A percentile compares a stretch with the other conserved stretches of the same genome.
Evolutionary conservation across 257 asterid species (phyloP).

Genomic region (Ligustrum vulgare): DNA sequence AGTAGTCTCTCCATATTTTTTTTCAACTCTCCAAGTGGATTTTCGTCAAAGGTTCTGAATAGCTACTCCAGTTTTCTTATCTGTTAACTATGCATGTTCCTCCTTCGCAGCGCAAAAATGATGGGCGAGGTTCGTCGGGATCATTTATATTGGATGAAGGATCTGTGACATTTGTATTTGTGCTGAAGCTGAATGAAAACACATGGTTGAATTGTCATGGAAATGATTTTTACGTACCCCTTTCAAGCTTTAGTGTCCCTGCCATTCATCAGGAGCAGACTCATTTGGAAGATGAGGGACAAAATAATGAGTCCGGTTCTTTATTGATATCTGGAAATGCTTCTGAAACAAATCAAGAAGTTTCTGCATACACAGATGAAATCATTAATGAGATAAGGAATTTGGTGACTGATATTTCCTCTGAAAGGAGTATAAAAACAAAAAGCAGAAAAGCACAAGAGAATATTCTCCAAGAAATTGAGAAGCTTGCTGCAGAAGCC

Average conservation of each 20-base stretch:
- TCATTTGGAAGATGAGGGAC: slow-evolving; percentile 32
- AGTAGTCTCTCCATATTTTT: slow-evolving; percentile 16
- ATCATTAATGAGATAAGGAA: slow-evolving; percentile 74
- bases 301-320: slow-evolving; percentile 30
- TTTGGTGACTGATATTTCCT: slow-evolving; percentile 71
- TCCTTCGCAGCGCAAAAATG: slow-evolving; percentile 59
- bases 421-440: slow-evolving; percentile 55
- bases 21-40: slow-evolving; percentile 6
- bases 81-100: slow-evolving; percentile 24
- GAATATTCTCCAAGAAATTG: slow-evolving; percentile 92
- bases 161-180: slow-evolving; percentile 67
- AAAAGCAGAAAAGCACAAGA: slow-evolving; percentile 70
- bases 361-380: slow-evolving; percentile 55
- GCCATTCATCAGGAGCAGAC: slow-evolving; percentile 26
- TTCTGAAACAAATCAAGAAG: slow-evolving; percentile 42
- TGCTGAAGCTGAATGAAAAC: slow-evolving; percentile 66
- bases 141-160: slow-evolving; percentile 64
- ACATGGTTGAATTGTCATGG: slow-evolving; percentile 81
- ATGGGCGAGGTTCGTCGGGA: slow-evolving; percentile 58
- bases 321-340: slow-evolving; percentile 24
- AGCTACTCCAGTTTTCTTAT: slow-evolving; percentile 8
- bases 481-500: slow-evolving; percentile 99
- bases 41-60: slow-evolving; percentile 13
- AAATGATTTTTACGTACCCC: slow-evolving; percentile 72
- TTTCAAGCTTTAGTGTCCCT: slow-evolving; percentile 37